Percentiles rank a stretch among this genome's conserved stretches.
Conservation (phyloP, 805 yeast genomes). For the Candida xiaguanensis region DNA sequence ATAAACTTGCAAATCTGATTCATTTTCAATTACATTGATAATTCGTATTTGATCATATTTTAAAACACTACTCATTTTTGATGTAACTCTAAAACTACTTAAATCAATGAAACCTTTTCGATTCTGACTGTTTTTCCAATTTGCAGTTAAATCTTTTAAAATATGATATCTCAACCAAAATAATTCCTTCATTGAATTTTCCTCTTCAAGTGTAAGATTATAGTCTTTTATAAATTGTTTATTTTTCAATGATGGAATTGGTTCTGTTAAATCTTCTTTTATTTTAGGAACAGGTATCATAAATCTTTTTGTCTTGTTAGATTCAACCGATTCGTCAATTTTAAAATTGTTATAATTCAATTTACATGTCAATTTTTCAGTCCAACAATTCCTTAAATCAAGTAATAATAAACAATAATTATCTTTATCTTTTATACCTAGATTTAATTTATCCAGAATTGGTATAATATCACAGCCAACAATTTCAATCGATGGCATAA, state of each 20-base stretch:
- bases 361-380: conserved; percentile 39
- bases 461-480: conserved; percentile 76
- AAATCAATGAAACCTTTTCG: conserved; percentile 61
- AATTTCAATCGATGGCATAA: conserved; percentile 68
- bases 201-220: conserved; percentile 54
- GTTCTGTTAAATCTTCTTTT: conserved; percentile 39
- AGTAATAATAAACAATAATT: conserved; percentile 63
- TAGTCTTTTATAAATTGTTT: conserved; percentile 67
- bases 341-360: conserved; percentile 26
- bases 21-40: background rate
- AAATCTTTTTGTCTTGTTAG: conserved; percentile 45
- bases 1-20: conserved; percentile 13
- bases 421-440: conserved; percentile 25
- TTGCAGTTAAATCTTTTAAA: conserved; percentile 55
- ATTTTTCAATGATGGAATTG: conserved; percentile 68
- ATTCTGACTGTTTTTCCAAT: conserved; percentile 48
- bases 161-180: conserved; percentile 82
- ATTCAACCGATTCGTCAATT: conserved; percentile 26
- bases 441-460: conserved; percentile 15
- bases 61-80: conserved; percentile 55
- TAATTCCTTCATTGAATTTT: conserved; percentile 49
- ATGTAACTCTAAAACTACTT: conserved; percentile 59
- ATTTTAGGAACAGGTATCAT: conserved; percentile 68
- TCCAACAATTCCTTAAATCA: conserved; percentile 83
- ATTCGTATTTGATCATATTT: conserved; percentile 43